Evolutionary conservation across 176 grass and related monocot genomes (phyloP).

Genomic region (Poa annua): DNA sequence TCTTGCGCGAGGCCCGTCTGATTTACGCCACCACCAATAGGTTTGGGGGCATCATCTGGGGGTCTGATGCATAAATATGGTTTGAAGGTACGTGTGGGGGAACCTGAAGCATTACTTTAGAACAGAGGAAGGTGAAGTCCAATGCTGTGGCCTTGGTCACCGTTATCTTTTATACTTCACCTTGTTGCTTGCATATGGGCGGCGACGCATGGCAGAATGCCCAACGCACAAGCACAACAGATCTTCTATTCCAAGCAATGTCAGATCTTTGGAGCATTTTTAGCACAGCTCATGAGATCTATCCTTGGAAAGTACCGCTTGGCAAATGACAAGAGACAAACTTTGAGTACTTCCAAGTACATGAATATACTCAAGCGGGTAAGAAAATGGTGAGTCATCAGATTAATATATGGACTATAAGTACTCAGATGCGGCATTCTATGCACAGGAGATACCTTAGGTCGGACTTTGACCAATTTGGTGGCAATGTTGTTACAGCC

Average conservation of each 20-base stretch:
- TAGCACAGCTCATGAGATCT: slow-evolving; percentile 32
- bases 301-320: slow-evolving; percentile 42
- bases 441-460: slow-evolving; percentile 33
- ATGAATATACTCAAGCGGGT: slow-evolving; percentile 49
- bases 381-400: slow-evolving; percentile 38
- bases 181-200: slow-evolving; percentile 34
- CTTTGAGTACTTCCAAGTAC: slow-evolving; percentile 44
- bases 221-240: slow-evolving; percentile 23
- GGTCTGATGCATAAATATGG: slow-evolving; percentile 32
- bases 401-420: slow-evolving; percentile 40
- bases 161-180: slow-evolving; percentile 37
- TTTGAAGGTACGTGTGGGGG: slow-evolving; percentile 45
- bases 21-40: slow-evolving; percentile 15
- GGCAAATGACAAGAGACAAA: slow-evolving; percentile 46
- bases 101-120: slow-evolving; percentile 31
- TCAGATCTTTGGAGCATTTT: slow-evolving; percentile 37
- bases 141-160: slow-evolving; percentile 43
- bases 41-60: slow-evolving; percentile 26
- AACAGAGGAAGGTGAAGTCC: slow-evolving; percentile 41
- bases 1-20: slow-evolving; percentile 33
- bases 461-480: slow-evolving; percentile 54
- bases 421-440: slow-evolving; percentile 55
- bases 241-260: slow-evolving; percentile 55
- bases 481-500: not conserved
- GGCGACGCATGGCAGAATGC: slow-evolving; percentile 20